A percentile compares a stretch with the other conserved stretches of the same genome.
phyloP scores from a whole-genome alignment of 306 rosid species.

The Hippophae tibetana region DNA sequence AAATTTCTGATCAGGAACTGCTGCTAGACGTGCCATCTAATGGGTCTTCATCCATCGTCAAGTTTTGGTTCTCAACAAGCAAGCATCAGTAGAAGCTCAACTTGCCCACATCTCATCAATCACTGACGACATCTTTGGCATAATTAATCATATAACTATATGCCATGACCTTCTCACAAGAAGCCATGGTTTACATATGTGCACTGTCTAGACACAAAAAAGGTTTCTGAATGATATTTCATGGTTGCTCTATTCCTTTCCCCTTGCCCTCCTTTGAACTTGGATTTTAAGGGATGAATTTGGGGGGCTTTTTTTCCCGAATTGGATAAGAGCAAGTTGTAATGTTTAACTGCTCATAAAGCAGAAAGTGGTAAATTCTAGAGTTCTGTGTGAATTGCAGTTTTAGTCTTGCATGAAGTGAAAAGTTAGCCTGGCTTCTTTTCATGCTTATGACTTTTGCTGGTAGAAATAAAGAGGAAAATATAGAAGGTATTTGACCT shows the following conservation, averaged over 20 bases:
- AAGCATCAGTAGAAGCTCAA: conserved; percentile 73
- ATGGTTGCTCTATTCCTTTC: conserved; percentile 35
- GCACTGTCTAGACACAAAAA: conserved; percentile 21
- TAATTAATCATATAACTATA: conserved; percentile 12
- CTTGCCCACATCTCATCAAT: conserved; percentile 37
- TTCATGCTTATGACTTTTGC: conserved; percentile 2
- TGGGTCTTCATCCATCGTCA: conserved; percentile 48
- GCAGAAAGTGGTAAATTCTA: conserved; percentile 36
- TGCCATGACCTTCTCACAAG: conserved; percentile 23
- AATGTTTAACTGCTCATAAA: conserved; percentile 43
- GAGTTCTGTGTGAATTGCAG: conserved; percentile 43
- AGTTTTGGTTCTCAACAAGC: conserved; percentile 59
- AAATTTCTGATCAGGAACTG: conserved; percentile 66
- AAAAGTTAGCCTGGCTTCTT: conserved; percentile 8
- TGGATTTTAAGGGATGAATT: conserved; percentile 38
- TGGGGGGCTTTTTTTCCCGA: conserved; percentile 66
- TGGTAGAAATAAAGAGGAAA: background rate
- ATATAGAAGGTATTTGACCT: background rate
- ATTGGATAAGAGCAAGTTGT: conserved; percentile 63
- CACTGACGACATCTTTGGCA: conserved; percentile 30
- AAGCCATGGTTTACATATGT: conserved; percentile 31
- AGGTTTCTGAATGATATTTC: conserved; percentile 47
- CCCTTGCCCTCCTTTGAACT: conserved; percentile 34
- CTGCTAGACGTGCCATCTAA: conserved; percentile 80
- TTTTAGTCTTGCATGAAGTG: conserved; percentile 14